Conservation (phyloP, 75 land plant genomes). For the Isoetes taiwanensis region DNA sequence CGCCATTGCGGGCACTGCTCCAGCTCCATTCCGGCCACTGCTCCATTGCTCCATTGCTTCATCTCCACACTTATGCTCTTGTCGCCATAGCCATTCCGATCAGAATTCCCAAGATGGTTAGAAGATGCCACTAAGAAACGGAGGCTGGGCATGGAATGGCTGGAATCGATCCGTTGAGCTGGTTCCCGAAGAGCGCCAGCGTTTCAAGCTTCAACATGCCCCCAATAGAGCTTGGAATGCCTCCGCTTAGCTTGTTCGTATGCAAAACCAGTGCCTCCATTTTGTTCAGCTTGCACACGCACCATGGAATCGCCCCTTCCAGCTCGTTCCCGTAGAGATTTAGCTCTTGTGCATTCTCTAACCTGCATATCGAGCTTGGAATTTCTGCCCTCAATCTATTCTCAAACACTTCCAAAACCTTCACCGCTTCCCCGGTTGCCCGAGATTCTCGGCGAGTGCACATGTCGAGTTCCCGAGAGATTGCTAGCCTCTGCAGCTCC, state of each 20-base stretch:
- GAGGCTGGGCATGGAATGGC: too few relatives aligned
- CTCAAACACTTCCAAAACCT: neutral
- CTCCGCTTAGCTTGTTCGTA: slow-evolving; percentile 3
- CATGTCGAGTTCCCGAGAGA: neutral
- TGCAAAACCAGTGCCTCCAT: neutral
- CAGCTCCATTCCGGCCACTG: too few relatives aligned
- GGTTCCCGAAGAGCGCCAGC: neutral
- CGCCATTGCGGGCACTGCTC: too few relatives aligned
- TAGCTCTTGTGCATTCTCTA: neutral
- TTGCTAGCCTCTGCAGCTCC: neutral
- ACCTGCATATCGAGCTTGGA: neutral
- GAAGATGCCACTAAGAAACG: too few relatives aligned
- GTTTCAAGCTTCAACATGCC: neutral
- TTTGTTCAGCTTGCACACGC: neutral
- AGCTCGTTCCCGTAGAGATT: slow-evolving; percentile 6
- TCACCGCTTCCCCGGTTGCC: too few relatives aligned
- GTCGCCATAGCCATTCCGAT: too few relatives aligned
- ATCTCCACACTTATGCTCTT: too few relatives aligned
- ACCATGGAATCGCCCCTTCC: neutral
- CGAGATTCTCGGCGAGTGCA: too few relatives aligned
- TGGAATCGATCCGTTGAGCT: slow-evolving; percentile 1
- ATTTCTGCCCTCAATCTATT: neutral
- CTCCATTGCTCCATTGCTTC: too few relatives aligned
- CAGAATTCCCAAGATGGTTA: too few relatives aligned
- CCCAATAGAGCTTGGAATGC: neutral